Evolutionary conservation across 768 basidiomycete species (phyloP).

Genomic region (Lyophyllum atratum): DNA sequence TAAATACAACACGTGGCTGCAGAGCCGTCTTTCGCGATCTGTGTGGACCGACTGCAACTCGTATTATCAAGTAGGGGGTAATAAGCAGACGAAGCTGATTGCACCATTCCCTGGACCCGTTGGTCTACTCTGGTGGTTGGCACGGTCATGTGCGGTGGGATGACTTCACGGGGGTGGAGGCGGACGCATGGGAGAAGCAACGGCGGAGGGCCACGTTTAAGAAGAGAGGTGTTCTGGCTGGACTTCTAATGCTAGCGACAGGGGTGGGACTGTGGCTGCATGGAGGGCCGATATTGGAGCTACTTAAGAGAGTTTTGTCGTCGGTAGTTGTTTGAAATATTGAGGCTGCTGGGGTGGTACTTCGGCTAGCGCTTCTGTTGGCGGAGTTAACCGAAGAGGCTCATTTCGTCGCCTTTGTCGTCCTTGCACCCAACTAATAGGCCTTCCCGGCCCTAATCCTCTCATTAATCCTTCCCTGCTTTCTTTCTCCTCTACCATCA

Average conservation of each 20-base stretch:
- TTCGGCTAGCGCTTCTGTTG: conserved; percentile 8
- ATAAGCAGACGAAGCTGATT: conserved; percentile 42
- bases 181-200: conserved; percentile 37
- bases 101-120: conserved; percentile 59
- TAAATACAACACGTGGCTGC: conserved; percentile 54
- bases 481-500: conserved; percentile 21
- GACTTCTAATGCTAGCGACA: conserved; percentile 23
- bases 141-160: conserved; percentile 43
- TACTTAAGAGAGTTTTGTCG: conserved; percentile 9
- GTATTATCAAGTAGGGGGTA: conserved; percentile 45
- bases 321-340: conserved; percentile 15
- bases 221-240: conserved; percentile 23
- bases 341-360: conserved; percentile 4
- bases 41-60: conserved; percentile 58
- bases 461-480: conserved; percentile 27
- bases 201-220: conserved; percentile 21
- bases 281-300: not conserved
- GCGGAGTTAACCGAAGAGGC: conserved; percentile 23
- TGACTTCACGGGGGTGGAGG: conserved; percentile 42
- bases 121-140: conserved; percentile 53
- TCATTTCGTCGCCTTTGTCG: conserved; percentile 20
- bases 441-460: conserved; percentile 28
- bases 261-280: conserved; percentile 18
- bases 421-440: conserved; percentile 28
- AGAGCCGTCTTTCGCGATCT: conserved; percentile 43